Conservation (phyloP, 345 rosid species). For the Atalantia buxifolia region DNA sequence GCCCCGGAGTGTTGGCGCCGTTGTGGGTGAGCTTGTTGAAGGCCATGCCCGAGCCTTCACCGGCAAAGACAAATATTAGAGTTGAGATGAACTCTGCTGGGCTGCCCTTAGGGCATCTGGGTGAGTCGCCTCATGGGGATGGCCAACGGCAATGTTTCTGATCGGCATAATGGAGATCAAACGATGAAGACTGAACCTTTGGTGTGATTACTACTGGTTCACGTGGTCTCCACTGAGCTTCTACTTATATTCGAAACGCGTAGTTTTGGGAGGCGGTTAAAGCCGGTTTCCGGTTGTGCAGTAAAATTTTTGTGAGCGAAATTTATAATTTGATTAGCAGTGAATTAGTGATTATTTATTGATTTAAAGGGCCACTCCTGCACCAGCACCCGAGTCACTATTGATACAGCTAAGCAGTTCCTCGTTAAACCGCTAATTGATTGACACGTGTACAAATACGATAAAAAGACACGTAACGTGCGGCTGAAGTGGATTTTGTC, state of each 20-base stretch:
- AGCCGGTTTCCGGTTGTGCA: conserved; percentile 32
- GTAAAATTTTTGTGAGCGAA: not conserved
- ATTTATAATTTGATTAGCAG: not conserved
- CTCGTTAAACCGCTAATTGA: not conserved
- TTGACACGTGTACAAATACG: conserved; percentile 16
- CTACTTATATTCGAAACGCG: conserved; percentile 30
- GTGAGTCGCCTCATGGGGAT: conserved; percentile 55
- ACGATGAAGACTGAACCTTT: not conserved
- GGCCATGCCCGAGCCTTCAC: conserved; percentile 94
- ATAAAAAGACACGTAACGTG: conserved; percentile 14
- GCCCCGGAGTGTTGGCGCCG: conserved; percentile 75
- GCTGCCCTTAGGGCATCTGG: conserved; percentile 76
- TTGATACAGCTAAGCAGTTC: conserved; percentile 10
- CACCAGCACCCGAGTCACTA: not conserved
- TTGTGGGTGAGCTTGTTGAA: conserved; percentile 71
- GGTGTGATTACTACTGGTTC: not conserved
- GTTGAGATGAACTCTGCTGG: conserved; percentile 84
- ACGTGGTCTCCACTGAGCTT: conserved; percentile 12
- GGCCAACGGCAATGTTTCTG: conserved; percentile 80
- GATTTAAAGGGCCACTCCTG: not conserved
- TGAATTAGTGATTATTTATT: not conserved
- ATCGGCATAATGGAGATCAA: conserved; percentile 57
- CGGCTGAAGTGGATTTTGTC: conserved; percentile 11
- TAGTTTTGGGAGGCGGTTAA: conserved; percentile 16
- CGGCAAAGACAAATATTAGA: conserved; percentile 84